These are phyloP conservation scores for Carallia pectinifolia DNA, from an alignment of 345 rosid species.

Conservation along the genomic window DNA sequence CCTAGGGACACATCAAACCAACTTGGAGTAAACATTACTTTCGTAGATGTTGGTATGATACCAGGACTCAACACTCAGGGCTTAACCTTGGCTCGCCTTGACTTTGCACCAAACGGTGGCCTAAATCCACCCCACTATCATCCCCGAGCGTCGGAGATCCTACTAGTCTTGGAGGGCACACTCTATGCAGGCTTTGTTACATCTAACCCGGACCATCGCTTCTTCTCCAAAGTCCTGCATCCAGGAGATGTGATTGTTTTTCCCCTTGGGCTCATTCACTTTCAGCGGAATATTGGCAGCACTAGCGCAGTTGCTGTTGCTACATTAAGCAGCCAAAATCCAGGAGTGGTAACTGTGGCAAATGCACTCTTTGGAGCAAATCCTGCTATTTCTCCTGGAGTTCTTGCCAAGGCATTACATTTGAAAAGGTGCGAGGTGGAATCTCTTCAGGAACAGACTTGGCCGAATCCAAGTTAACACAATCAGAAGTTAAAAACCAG, in stretches of 20 bases:
- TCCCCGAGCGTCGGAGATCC: constrained; percentile 22
- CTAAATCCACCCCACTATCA: constrained; percentile 12
- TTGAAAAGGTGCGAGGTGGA: constrained; percentile 2
- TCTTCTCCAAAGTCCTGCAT: constrained; percentile 10
- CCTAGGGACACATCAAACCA: not conserved
- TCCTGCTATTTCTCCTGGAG: constrained; percentile 6
- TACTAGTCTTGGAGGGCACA: constrained; percentile 13
- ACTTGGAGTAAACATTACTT: constrained; percentile 12
- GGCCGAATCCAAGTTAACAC: not conserved
- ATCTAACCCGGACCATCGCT: constrained; percentile 13
- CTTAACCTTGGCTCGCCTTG: constrained; percentile 11
- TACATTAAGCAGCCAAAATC: constrained; percentile 15
- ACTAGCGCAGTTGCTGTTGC: constrained; percentile 8
- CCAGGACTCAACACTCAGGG: constrained; percentile 18
- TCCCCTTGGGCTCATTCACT: constrained; percentile 20
- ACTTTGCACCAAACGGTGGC: constrained; percentile 6
- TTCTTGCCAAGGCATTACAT: constrained; percentile 19
- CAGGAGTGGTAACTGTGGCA: constrained; percentile 13
- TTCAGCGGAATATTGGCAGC: constrained; percentile 20
- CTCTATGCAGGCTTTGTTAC: constrained; percentile 19
- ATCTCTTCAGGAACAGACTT: constrained; percentile 5
- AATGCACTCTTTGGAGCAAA: constrained; percentile 11
- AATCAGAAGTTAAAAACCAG: too few species aligned
- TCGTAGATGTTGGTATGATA: not conserved
- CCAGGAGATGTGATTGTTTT: constrained; percentile 18